Evolutionary conservation across 305 asterid species (phyloP).

Genomic region (Fraxinus floribunda): DNA sequence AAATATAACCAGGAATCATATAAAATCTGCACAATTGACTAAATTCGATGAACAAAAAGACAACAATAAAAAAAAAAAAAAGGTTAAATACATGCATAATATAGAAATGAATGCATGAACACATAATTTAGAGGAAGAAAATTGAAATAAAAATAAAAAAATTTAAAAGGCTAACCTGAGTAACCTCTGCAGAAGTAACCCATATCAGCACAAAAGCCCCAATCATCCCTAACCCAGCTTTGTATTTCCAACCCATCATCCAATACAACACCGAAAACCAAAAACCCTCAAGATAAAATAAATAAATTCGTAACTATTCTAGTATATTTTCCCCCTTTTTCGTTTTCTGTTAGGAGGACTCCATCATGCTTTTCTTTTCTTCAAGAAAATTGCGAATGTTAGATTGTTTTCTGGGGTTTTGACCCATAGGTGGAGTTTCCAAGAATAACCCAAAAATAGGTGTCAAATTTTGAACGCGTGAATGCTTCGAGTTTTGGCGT

Average conservation of each 20-base stretch:
- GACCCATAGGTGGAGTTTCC: conserved; percentile 20
- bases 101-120: background rate
- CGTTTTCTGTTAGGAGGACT: conserved; percentile 1
- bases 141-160: background rate
- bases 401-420: conserved; percentile 10
- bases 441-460: conserved; percentile 6
- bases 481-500: background rate
- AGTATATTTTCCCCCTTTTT: background rate
- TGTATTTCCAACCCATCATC: conserved; percentile 68
- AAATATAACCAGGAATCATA: background rate
- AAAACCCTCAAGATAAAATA: conserved; percentile 10
- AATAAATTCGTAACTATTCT: background rate
- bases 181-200: conserved; percentile 81
- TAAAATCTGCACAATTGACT: background rate
- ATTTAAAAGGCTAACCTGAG: conserved; percentile 48
- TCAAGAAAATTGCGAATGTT: conserved; percentile 17
- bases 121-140: background rate
- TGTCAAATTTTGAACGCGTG: background rate
- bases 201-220: conserved; percentile 74
- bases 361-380: background rate
- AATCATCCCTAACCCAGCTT: conserved; percentile 65
- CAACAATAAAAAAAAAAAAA: background rate
- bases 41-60: background rate
- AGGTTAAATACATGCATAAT: conserved; percentile 1
- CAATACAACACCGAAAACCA: conserved; percentile 17